Base-by-base conservation (phyloP, 2,329 filamentous ascomycete genomes). In the Exophiala dermatitidis region DNA sequence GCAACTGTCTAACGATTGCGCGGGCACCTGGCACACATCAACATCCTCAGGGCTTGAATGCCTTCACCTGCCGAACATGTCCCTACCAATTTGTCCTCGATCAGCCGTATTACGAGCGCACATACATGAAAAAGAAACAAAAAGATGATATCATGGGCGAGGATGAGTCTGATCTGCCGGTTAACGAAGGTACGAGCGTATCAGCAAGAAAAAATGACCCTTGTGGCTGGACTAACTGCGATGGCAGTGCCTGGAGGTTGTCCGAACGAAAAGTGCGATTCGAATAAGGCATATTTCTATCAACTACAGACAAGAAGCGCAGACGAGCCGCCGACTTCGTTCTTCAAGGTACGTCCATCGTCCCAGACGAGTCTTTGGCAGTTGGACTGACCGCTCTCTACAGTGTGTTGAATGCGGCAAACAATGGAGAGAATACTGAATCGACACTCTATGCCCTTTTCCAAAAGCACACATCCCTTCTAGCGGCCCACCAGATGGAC, bases 261-360 rank as follows among this genome's bases (percentile, higher is more conserved):
- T 70, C 83, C 87, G 29, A 83, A 83, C 58, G 83, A 90, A 38
- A 78, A 78, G 52, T 98, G 93, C 75, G 79, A 87, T 66, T 89
- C 89, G 59, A 79, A 82, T 56, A 83, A 89, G 74, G 93, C 93
- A 2, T 94, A 90, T 60, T 97, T 91, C 75, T 95, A 90, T 76
- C 89, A 95, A 77, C 83, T 97, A 63, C 93, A 98, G 78, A 97
- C 97, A 72, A 84, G 93, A 63, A 95, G 89, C 76, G 93, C 93
- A 48, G 93, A 98, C 73, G 93, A 98, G 77, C 93, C 93, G 56
- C 96, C 95, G 87, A 98, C 93, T 62, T 91, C 84, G 56, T 97
- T 97, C 72, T 94, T 85, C 73, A 93, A 90, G 81, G 86, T 88
- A 66, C 50, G 72, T 9, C 40, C 3, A 40, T 30, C n/a, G n/a